Percentiles rank a stretch among this genome's conserved stretches.
These are phyloP conservation scores for Trichoderma endophyticum DNA, from an alignment of 2,329 filamentous ascomycete genomes.

Conservation along the genomic window DNA sequence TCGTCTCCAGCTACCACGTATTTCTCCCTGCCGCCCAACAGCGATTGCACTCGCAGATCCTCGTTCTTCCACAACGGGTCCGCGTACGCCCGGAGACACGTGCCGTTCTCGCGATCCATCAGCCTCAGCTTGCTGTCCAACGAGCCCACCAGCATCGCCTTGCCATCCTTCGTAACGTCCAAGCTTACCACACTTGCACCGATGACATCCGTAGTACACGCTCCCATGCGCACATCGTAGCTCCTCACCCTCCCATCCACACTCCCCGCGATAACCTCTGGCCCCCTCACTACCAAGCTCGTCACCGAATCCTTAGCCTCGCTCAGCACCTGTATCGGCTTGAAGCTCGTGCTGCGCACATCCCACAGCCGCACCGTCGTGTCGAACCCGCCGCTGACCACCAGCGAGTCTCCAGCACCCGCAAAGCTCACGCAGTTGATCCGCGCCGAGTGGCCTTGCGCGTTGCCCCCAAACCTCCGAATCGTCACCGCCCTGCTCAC, in stretches of 20 bases:
- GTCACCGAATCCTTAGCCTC: constrained; percentile 71
- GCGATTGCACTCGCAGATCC: constrained; percentile 69
- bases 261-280: constrained; percentile 68
- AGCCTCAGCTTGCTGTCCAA: constrained; percentile 75
- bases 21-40: constrained; percentile 72
- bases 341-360: constrained; percentile 48
- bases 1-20: constrained; percentile 82
- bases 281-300: constrained; percentile 44
- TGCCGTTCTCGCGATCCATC: constrained; percentile 74
- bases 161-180: constrained; percentile 66
- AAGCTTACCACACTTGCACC: constrained; percentile 73
- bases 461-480: constrained; percentile 64
- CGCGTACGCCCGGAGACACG: constrained; percentile 69
- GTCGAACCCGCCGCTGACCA: constrained; percentile 73
- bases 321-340: constrained; percentile 67
- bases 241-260: constrained; percentile 78
- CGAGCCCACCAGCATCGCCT: constrained; percentile 69
- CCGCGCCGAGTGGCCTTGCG: constrained; percentile 63
- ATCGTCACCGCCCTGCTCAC: constrained; percentile 76
- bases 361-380: constrained; percentile 77
- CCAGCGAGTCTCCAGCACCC: constrained; percentile 68
- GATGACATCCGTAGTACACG: constrained; percentile 66
- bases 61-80: constrained; percentile 59
- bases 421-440: constrained; percentile 79
- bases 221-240: constrained; percentile 81